Percentiles rank a stretch among this genome's conserved stretches.
Conservation (phyloP, 1,139 yeast genomes). For the Yamadazyma triangularis region DNA sequence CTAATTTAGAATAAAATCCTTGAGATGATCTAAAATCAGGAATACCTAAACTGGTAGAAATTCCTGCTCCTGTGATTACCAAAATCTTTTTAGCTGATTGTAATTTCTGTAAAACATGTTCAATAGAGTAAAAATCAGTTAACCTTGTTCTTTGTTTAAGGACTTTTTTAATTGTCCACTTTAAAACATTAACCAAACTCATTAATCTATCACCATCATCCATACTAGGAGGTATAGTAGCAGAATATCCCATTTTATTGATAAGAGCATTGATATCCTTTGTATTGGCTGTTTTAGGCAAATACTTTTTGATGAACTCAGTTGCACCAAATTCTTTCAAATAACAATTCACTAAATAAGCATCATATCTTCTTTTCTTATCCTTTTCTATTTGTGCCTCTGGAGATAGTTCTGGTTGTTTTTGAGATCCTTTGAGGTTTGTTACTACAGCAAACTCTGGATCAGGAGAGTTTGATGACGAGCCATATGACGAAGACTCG, state of each 20-base stretch:
- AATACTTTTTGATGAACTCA: constrained; percentile 51
- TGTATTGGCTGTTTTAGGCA: constrained; percentile 56
- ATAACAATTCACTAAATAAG: constrained; percentile 46
- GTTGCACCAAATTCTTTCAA: constrained; percentile 61
- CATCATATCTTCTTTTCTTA: neutral
- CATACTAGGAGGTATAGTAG: constrained; percentile 29
- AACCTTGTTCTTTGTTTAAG: constrained; percentile 50
- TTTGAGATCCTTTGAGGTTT: too few relatives aligned
- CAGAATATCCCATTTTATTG: constrained; percentile 48
- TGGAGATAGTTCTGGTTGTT: too few relatives aligned
- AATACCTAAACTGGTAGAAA: constrained; percentile 86
- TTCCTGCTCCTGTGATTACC: constrained; percentile 94
- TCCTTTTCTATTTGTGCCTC: too few relatives aligned
- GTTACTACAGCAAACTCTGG: too few relatives aligned
- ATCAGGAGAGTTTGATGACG: neutral
- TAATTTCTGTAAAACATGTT: constrained; percentile 56
- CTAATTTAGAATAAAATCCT: constrained; percentile 77
- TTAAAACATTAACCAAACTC: constrained; percentile 47
- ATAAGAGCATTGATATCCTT: constrained; percentile 49
- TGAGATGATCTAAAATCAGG: constrained; percentile 92
- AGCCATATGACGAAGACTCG: neutral
- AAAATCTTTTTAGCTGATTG: constrained; percentile 56
- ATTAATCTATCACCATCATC: constrained; percentile 41
- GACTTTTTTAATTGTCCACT: constrained; percentile 60
- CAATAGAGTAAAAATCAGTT: constrained; percentile 50